Evolutionary conservation across 2,329 filamentous ascomycete species (phyloP).

Genomic region (Colletotrichum tanaceti): DNA sequence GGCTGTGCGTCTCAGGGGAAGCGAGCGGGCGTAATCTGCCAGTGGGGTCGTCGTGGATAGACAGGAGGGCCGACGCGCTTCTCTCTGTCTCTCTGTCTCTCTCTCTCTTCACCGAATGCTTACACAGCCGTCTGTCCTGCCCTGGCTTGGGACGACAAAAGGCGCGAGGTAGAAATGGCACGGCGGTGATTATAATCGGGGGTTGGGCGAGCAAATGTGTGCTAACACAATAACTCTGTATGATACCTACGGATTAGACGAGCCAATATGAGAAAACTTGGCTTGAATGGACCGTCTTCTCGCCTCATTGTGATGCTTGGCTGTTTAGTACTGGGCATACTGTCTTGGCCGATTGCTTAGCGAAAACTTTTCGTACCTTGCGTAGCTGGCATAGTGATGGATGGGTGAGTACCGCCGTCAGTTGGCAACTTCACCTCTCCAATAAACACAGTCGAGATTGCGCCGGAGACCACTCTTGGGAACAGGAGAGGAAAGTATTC

Average conservation of each 20-base stretch:
- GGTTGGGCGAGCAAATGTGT: slow-evolving; percentile 40
- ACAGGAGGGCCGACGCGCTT: neutral
- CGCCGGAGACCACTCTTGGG: neutral
- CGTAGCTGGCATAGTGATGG: neutral
- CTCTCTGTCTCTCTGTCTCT: neutral
- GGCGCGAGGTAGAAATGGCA: slow-evolving; percentile 27
- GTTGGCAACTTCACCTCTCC: neutral
- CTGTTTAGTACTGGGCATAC: neutral
- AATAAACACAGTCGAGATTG: no score
- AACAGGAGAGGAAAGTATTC: slow-evolving; percentile 9
- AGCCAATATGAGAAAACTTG: slow-evolving; percentile 41
- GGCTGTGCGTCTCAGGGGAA: slow-evolving; percentile 91
- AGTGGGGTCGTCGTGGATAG: neutral
- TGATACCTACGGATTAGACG: slow-evolving; percentile 48
- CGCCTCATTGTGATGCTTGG: no score
- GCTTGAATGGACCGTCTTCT: slow-evolving; percentile 4
- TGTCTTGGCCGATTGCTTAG: neutral
- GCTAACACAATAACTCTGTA: slow-evolving; percentile 46
- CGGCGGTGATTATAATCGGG: slow-evolving; percentile 32
- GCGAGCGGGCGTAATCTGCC: slow-evolving; percentile 79
- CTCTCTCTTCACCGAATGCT: slow-evolving; percentile 3
- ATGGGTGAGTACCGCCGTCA: neutral
- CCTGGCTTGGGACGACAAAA: slow-evolving; percentile 1
- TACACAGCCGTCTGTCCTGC: neutral
- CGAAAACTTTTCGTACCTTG: neutral